These are phyloP conservation scores for Aspergillus saccharolyticus DNA, from an alignment of 495 filamentous ascomycete species.

Conservation along the genomic window DNA sequence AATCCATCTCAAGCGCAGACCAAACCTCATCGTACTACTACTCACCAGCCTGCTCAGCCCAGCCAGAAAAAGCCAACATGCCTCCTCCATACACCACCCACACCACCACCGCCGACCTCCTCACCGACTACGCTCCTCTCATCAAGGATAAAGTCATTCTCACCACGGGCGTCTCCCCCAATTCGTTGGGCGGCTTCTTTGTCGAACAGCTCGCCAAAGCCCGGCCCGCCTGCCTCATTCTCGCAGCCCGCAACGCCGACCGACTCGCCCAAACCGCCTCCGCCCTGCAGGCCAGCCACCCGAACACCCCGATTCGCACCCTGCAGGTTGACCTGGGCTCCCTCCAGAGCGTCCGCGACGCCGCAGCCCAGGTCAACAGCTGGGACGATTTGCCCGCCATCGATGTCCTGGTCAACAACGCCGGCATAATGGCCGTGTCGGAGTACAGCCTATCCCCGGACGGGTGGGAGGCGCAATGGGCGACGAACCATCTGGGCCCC, in stretches of 20 bases:
- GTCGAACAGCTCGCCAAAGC: constrained; percentile 45
- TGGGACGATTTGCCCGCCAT: constrained; percentile 45
- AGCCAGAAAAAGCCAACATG: not conserved
- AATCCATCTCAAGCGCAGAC: no score
- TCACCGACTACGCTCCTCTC: not conserved
- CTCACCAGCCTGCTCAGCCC: not conserved
- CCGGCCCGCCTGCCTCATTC: constrained; percentile 46
- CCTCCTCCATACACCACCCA: not conserved
- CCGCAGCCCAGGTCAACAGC: constrained; percentile 45
- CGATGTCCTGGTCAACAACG: constrained; percentile 67
- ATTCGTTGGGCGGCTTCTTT: constrained; percentile 43
- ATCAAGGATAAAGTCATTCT: constrained; percentile 39
- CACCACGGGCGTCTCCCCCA: constrained; percentile 46
- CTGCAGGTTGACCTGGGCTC: constrained; percentile 42
- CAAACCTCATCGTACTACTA: not conserved
- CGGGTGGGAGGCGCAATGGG: constrained; percentile 51
- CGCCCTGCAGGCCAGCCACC: constrained; percentile 27
- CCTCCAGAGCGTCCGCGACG: constrained; percentile 38
- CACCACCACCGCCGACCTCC: not conserved
- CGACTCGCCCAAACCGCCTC: constrained; percentile 34
- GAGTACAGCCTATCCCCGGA: constrained; percentile 31
- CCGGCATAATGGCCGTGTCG: constrained; percentile 55
- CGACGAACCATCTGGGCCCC: constrained; percentile 51
- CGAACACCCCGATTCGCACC: constrained; percentile 28
- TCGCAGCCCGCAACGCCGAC: constrained; percentile 45